These are phyloP conservation scores for Penicillium concentricum DNA, from an alignment of 2,329 filamentous ascomycete genomes.

Conservation along the genomic window DNA sequence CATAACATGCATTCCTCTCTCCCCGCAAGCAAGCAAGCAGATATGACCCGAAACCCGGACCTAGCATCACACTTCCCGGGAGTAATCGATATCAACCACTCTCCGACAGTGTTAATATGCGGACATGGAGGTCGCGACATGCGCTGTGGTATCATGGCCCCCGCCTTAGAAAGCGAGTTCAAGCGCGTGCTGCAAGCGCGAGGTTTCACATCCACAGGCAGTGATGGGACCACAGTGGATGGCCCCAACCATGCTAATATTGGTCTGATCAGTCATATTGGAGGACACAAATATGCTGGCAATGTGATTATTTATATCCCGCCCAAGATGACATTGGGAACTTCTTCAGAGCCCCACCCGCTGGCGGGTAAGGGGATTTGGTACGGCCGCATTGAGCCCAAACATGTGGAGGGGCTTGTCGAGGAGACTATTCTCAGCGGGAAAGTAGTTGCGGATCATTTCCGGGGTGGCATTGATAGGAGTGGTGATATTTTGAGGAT, in stretches of 20 bases:
- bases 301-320: constrained; percentile 83
- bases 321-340: constrained; percentile 29
- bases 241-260: constrained; percentile 38
- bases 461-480: constrained; percentile 83
- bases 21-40: constrained; percentile 26
- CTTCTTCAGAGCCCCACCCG: constrained; percentile 27
- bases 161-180: constrained; percentile 71
- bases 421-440: constrained; percentile 83
- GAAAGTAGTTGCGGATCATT: constrained; percentile 77
- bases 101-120: constrained; percentile 70
- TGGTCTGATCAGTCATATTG: constrained; percentile 72
- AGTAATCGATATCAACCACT: constrained; percentile 62
- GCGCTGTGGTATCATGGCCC: constrained; percentile 79
- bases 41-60: constrained; percentile 50
- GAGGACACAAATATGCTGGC: constrained; percentile 91
- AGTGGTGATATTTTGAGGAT: constrained; percentile 68
- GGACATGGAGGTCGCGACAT: constrained; percentile 79
- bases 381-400: constrained; percentile 78
- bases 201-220: constrained; percentile 29
- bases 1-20: constrained; percentile 36
- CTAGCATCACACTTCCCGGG: constrained; percentile 54
- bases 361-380: constrained; percentile 62
- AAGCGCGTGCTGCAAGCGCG: constrained; percentile 40
- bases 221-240: constrained; percentile 27
- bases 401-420: constrained; percentile 87